Evolutionary conservation across 768 basidiomycete species (phyloP).

Genomic region (Rhodotorula taiwanensis): DNA sequence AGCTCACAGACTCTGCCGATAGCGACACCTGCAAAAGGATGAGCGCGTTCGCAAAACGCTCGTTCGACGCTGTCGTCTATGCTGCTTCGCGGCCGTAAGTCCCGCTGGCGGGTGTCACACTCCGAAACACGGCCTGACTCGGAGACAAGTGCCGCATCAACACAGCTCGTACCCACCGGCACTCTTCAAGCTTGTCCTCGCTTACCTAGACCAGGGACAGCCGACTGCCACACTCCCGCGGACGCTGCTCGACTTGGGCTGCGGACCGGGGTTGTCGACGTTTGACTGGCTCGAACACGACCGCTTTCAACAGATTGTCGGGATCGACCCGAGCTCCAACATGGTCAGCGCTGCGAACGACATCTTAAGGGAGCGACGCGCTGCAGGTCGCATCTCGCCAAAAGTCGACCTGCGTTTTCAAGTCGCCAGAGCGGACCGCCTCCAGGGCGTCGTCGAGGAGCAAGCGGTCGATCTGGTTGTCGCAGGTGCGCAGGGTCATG

Average conservation of each 20-base stretch:
- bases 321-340: slow-evolving; percentile 64
- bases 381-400: slow-evolving; percentile 44
- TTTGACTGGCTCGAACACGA: slow-evolving; percentile 47
- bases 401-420: slow-evolving; percentile 28
- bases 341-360: slow-evolving; percentile 57
- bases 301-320: slow-evolving; percentile 57
- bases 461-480: slow-evolving; percentile 61
- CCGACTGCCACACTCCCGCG: not conserved
- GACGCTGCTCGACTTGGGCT: slow-evolving; percentile 24
- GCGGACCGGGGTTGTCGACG: slow-evolving; percentile 47
- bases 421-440: slow-evolving; percentile 45
- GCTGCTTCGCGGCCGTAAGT: slow-evolving; percentile 55
- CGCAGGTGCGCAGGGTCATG: slow-evolving; percentile 51
- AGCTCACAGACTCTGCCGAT: too few relatives aligned
- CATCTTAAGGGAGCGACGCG: slow-evolving; percentile 5
- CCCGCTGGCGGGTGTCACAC: not conserved
- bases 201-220: not conserved
- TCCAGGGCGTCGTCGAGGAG: slow-evolving; percentile 53
- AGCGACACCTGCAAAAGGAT: slow-evolving; percentile 49
- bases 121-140: slow-evolving; percentile 45
- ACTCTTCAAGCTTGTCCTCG: slow-evolving; percentile 18
- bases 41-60: slow-evolving; percentile 67
- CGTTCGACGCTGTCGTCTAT: slow-evolving; percentile 64
- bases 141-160: slow-evolving; percentile 47
- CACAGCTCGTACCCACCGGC: slow-evolving; percentile 14